phyloP scores from a whole-genome alignment of 805 yeast species.

The Myxozyma mucilagina region DNA sequence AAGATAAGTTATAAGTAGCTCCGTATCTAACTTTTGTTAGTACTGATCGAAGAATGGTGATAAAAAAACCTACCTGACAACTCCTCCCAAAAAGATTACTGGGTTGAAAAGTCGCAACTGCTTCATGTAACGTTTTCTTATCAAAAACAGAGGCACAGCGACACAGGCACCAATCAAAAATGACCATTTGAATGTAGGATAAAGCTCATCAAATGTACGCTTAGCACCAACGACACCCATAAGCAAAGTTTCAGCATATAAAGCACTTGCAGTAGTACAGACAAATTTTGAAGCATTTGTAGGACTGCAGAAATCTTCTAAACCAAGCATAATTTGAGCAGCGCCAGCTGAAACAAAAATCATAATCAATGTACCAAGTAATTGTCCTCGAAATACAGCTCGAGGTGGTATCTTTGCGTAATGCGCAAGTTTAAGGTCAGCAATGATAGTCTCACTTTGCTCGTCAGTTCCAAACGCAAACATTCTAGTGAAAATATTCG shows the following conservation, averaged over 20 bases:
- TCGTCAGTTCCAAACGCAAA: slow-evolving; percentile 55
- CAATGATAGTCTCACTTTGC: slow-evolving; percentile 56
- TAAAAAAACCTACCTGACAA: slow-evolving; percentile 3
- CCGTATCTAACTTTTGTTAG: no score
- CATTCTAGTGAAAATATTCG: slow-evolving; percentile 62
- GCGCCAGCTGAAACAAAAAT: slow-evolving; percentile 42
- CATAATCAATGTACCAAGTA: slow-evolving; percentile 47
- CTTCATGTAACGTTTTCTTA: not conserved
- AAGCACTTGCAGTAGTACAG: slow-evolving; percentile 50
- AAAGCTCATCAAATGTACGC: slow-evolving; percentile 54
- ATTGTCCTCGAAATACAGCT: slow-evolving; percentile 54
- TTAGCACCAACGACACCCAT: slow-evolving; percentile 69
- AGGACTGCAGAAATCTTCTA: slow-evolving; percentile 47
- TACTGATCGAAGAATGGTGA: no score
- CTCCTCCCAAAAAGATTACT: slow-evolving; percentile 54
- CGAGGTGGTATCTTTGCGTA: slow-evolving; percentile 65
- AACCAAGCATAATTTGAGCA: not conserved
- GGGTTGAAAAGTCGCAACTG: slow-evolving; percentile 55
- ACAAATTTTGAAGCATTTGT: slow-evolving; percentile 49
- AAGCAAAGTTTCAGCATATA: slow-evolving; percentile 56
- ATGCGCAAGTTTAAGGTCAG: slow-evolving; percentile 63
- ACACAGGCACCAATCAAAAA: slow-evolving; percentile 57
- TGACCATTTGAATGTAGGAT: slow-evolving; percentile 56
- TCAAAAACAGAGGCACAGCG: slow-evolving; percentile 45
- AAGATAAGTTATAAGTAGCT: slow-evolving; percentile 61